Conservation (phyloP, 352 stramenopile genomes). For the Pythium sp. region DNA sequence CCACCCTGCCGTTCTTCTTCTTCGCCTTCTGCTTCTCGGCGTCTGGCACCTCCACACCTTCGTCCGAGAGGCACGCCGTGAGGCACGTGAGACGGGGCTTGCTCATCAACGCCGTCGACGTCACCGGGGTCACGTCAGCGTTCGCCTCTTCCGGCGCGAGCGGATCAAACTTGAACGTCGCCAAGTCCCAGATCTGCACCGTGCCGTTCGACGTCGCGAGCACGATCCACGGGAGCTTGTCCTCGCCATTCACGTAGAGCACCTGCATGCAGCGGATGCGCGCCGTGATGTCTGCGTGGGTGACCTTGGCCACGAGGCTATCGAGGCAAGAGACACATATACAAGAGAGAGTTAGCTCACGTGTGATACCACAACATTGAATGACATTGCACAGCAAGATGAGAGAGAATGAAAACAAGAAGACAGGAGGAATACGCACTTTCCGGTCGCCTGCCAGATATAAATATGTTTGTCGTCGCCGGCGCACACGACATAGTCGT, state of each 20-base stretch:
- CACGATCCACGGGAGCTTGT: conserved; percentile 65
- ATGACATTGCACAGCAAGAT: neutral
- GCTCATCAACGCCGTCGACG: conserved; percentile 63
- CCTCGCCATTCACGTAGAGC: conserved; percentile 58
- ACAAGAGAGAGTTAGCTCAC: neutral
- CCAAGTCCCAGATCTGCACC: conserved; percentile 81
- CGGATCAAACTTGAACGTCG: conserved; percentile 53
- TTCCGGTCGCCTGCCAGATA: conserved; percentile 72
- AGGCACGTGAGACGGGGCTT: conserved; percentile 76
- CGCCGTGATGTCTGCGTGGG: conserved; percentile 53
- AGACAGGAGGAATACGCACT: conserved; percentile 33
- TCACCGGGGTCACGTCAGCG: conserved; percentile 46
- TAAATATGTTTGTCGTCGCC: conserved; percentile 83
- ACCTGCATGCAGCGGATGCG: conserved; percentile 77
- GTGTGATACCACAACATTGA: neutral
- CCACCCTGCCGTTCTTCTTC: conserved; percentile 34
- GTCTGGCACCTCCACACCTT: conserved; percentile 15
- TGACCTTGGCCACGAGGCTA: conserved; percentile 70
- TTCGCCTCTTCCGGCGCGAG: conserved; percentile 54
- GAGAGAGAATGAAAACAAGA: neutral
- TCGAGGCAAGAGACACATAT: neutral
- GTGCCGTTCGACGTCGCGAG: conserved; percentile 70
- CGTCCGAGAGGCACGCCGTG: conserved; percentile 49
- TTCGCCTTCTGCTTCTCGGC: conserved; percentile 39
- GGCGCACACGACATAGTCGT: conserved; percentile 73